Evolutionary conservation across 441 rosid genomes (phyloP), one percentile per base, ranked within the genome.

Genomic region (Capsella rubella): DNA sequence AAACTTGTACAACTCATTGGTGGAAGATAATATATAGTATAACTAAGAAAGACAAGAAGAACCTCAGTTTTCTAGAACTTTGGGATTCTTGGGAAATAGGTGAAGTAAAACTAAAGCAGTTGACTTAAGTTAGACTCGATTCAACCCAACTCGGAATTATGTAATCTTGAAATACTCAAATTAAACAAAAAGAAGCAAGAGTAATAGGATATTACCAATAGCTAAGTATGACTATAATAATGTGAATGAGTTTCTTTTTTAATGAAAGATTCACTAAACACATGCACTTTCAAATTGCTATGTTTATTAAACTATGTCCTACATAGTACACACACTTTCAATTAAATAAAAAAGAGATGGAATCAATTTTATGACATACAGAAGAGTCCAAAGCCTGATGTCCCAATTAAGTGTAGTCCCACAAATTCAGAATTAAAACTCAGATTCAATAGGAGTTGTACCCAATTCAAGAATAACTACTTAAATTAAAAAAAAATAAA

Each of bases 71-170:
- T 60, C 18, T 60, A 42, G 32, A 58, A 67, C 62, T 67, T 59
- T 67, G 50, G 37, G 74, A 67, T 59, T 69, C 78, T 50, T 58
- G 73, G 62, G 73, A 43, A 61, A 25, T 45, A 60, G 62, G 69
- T 75, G 74, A 67, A 50, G 74, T 75, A 52, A 67, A 60, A 43
- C 21, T n/a, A 25, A 67, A 52, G 69, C 21, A 60, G 3, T 58
- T 74, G 67, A 74, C 67, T 74, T 65, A 39, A 56, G 63, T 67
- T 59, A 66, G 69, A 75, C 74, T 75, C 43, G 51, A 75, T 60
- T 60, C 67, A 71, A 59, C 50, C 32, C 54, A 46, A 60, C 8
- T 67, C 18, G 31, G 31, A 51, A 37, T 67, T 11, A 67, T 67
- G 39, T 42, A 52, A 60, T 62, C 64, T 75, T 53, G 69, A 53